Evolutionary conservation across 176 grass and related monocot genomes (phyloP).

Genomic region (Eremochloa ophiuroides): DNA sequence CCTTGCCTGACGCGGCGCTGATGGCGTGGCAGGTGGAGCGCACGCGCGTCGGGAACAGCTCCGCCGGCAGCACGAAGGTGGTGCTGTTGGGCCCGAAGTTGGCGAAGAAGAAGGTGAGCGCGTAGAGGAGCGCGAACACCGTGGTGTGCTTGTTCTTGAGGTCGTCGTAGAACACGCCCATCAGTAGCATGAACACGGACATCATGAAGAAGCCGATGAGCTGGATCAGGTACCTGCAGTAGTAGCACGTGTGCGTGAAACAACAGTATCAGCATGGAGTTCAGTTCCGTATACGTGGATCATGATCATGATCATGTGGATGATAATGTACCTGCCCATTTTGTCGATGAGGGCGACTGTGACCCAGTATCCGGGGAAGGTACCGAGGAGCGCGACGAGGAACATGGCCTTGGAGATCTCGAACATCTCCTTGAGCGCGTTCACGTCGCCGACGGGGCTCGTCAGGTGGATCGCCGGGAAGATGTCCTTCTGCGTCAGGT

Average conservation of each 20-base stretch:
- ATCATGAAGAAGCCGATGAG: slow-evolving; percentile 29
- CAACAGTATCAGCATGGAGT: too few relatives aligned
- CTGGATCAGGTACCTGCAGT: slow-evolving; percentile 15
- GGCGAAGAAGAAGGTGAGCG: slow-evolving; percentile 51
- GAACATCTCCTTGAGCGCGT: not conserved
- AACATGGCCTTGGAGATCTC: not conserved
- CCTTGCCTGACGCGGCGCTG: slow-evolving; percentile 30
- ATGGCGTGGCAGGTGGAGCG: slow-evolving; percentile 46
- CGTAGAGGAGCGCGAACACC: slow-evolving; percentile 33
- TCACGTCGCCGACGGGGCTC: not conserved
- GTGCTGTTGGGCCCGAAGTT: slow-evolving; percentile 56
- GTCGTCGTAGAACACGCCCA: not conserved
- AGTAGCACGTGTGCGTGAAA: too few relatives aligned
- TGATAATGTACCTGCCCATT: not conserved
- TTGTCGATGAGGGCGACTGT: not conserved
- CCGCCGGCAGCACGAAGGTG: slow-evolving; percentile 49
- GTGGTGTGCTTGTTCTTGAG: not conserved
- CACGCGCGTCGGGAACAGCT: slow-evolving; percentile 43
- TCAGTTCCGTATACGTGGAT: too few relatives aligned
- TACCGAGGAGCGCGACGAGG: not conserved
- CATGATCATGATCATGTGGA: too few relatives aligned
- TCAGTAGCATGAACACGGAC: slow-evolving; percentile 10
- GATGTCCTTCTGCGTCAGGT: slow-evolving; percentile 79
- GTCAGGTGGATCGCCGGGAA: slow-evolving; percentile 26
- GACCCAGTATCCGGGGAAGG: not conserved